Evolutionary conservation across 2,329 filamentous ascomycete genomes (phyloP).

Genomic region (Orbilia blumenaviensis): DNA sequence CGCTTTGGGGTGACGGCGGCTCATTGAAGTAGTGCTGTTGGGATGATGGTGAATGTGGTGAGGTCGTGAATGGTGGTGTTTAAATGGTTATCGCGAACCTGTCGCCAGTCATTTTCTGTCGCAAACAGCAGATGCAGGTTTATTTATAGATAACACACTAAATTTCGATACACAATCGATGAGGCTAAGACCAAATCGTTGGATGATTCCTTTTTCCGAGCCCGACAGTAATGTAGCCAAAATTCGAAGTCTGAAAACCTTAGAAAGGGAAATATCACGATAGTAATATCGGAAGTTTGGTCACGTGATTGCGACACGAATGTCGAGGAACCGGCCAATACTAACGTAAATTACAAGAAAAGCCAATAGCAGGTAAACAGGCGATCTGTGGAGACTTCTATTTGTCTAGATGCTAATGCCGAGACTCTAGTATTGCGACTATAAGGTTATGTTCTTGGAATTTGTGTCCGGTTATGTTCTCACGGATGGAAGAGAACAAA

Average conservation of each 20-base stretch:
- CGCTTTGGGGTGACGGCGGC: slow-evolving; percentile 41
- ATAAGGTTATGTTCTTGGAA: too few relatives aligned
- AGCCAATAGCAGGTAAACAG: neutral
- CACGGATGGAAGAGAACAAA: too few relatives aligned
- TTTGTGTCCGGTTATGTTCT: too few relatives aligned
- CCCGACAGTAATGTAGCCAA: neutral
- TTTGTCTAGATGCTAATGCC: too few relatives aligned
- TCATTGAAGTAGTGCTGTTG: slow-evolving; percentile 54
- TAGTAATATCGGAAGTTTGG: neutral
- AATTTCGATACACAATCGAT: neutral
- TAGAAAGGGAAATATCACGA: neutral
- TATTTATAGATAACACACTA: neutral
- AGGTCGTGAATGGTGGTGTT: slow-evolving; percentile 18
- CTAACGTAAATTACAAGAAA: too few relatives aligned
- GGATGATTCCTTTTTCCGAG: neutral
- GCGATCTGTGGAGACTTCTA: too few relatives aligned
- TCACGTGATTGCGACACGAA: neutral
- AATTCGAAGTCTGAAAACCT: neutral
- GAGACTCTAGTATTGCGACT: too few relatives aligned
- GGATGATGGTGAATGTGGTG: slow-evolving; percentile 48
- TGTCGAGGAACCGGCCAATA: too few relatives aligned
- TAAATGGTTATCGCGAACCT: slow-evolving; percentile 9
- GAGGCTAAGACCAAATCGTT: neutral
- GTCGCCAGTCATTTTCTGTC: slow-evolving; percentile 13
- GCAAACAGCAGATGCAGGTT: neutral